A percentile compares a stretch with the other conserved stretches of the same genome.
Evolutionary conservation across 495 filamentous ascomycete genomes (phyloP).

Genomic region (Monascus purpureus): DNA sequence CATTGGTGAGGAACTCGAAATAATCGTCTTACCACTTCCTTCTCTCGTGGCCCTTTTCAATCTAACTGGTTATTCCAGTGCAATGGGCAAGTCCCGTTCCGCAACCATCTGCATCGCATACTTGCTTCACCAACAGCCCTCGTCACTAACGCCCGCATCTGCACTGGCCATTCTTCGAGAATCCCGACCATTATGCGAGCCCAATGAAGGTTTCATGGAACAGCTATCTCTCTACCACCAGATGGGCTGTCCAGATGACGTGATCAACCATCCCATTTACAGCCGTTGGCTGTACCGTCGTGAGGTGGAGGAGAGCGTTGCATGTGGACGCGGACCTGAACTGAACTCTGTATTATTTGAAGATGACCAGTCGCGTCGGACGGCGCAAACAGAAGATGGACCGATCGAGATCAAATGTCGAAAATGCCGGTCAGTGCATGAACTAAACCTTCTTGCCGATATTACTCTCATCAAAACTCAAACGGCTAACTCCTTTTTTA

Average conservation of each 20-base stretch:
- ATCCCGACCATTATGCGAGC: slow-evolving; percentile 59
- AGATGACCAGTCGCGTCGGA: slow-evolving; percentile 45
- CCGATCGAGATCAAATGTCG: slow-evolving; percentile 44
- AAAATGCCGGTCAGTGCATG: slow-evolving; percentile 42
- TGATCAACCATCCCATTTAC: slow-evolving; percentile 59
- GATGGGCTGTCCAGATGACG: slow-evolving; percentile 61
- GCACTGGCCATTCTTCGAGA: slow-evolving; percentile 49
- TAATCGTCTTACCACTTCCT: background rate
- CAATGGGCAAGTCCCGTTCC: slow-evolving; percentile 91
- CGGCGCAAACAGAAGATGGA: slow-evolving; percentile 9
- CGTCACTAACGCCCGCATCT: slow-evolving; percentile 37
- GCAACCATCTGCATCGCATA: slow-evolving; percentile 75
- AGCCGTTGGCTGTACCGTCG: slow-evolving; percentile 78
- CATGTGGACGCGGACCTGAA: slow-evolving; percentile 57
- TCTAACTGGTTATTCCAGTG: slow-evolving; percentile 43
- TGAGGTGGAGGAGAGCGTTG: slow-evolving; percentile 60
- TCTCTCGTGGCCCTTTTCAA: background rate
- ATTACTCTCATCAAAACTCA: background rate
- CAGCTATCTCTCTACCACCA: slow-evolving; percentile 78
- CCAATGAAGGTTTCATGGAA: slow-evolving; percentile 77
- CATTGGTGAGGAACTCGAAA: slow-evolving; percentile 59
- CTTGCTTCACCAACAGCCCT: slow-evolving; percentile 51
- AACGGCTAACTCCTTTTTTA: background rate
- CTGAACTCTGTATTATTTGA: slow-evolving; percentile 66
- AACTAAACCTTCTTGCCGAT: too few species aligned